These are phyloP conservation scores for Primulina tabacum DNA, from an alignment of 257 asterid genomes.

Conservation along the genomic window DNA sequence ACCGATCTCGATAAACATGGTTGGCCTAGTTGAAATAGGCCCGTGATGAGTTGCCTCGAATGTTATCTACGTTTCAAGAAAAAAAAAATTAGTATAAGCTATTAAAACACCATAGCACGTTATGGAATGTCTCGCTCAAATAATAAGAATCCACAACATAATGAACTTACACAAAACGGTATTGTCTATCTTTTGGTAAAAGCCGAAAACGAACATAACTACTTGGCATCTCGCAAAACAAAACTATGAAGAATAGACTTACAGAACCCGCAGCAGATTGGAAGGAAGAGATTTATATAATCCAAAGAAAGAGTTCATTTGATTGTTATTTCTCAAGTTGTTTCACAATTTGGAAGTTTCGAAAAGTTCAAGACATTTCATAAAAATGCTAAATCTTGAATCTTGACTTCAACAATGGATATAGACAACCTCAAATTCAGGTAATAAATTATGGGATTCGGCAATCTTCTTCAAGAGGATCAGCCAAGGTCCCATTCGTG, in stretches of 20 bases:
- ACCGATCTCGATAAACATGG: slow-evolving; percentile 94
- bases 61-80: slow-evolving; percentile 54
- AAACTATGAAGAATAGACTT: neutral
- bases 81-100: slow-evolving; percentile 17
- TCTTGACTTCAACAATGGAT: neutral
- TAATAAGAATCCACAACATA: neutral
- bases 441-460: slow-evolving; percentile 63
- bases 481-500: slow-evolving; percentile 86
- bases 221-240: neutral
- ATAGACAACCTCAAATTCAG: slow-evolving; percentile 78
- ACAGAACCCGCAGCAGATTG: neutral
- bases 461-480: slow-evolving; percentile 79
- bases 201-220: slow-evolving; percentile 6
- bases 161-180: slow-evolving; percentile 9
- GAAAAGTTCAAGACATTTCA: neutral
- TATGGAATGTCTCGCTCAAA: neutral
- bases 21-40: slow-evolving; percentile 78
- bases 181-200: neutral
- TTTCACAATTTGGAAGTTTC: neutral
- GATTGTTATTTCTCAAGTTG: neutral
- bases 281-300: neutral
- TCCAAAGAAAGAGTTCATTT: neutral
- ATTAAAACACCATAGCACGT: neutral
- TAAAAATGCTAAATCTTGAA: neutral
- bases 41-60: slow-evolving; percentile 97